Conservation (phyloP, 208 protist genomes). For the Plasmodiophora brassicae region DNA sequence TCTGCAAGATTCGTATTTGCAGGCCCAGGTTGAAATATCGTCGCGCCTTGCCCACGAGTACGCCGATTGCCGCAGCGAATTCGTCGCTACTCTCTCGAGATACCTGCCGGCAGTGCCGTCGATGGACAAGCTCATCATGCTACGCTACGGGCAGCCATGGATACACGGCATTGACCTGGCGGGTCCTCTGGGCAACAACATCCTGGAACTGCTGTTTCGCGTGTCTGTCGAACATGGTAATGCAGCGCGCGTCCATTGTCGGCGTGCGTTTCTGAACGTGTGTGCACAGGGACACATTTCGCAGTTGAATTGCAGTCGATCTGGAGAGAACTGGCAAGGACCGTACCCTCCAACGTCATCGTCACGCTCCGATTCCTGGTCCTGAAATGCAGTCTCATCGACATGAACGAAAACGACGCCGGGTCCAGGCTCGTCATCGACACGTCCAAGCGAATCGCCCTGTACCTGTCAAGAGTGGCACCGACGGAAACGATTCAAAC, state of each 20-base stretch:
- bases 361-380: not conserved
- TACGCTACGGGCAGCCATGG: not conserved
- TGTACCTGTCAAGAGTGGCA: not conserved
- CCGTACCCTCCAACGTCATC: not conserved
- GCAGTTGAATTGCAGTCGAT: not conserved
- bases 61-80: not conserved
- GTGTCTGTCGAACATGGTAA: no score
- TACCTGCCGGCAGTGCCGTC: conserved; percentile 7
- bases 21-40: not conserved
- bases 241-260: no score
- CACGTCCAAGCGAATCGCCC: not conserved
- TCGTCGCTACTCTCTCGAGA: not conserved
- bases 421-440: not conserved
- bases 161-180: not conserved
- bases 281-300: not conserved
- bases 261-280: no score
- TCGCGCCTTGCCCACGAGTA: not conserved
- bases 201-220: not conserved
- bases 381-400: not conserved
- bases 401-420: not conserved
- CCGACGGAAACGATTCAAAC: not conserved
- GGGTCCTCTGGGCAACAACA: not conserved
- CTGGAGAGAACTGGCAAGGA: not conserved
- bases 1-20: conserved; percentile 1
- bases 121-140: not conserved